These are phyloP conservation scores for Syzygium malaccense DNA, from an alignment of 441 rosid genomes.

Conservation along the genomic window DNA sequence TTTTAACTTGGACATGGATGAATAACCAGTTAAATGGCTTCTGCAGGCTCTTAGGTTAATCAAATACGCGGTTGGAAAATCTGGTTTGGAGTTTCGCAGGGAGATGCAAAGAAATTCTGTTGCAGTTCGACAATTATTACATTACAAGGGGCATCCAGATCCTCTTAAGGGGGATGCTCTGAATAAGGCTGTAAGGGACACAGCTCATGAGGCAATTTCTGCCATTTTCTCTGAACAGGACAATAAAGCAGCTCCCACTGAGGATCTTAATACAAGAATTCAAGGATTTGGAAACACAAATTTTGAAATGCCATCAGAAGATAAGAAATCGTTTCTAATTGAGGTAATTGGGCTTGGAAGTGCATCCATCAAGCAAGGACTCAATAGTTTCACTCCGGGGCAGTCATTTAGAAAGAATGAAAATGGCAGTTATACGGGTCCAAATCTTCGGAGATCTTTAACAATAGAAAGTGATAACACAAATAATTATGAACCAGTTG, in stretches of 20 bases:
- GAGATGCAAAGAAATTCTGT: constrained; percentile 96
- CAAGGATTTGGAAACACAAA: constrained; percentile 95
- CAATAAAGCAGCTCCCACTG: constrained; percentile 51
- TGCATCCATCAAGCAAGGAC: constrained; percentile 90
- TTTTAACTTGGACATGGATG: neutral
- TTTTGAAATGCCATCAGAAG: constrained; percentile 66
- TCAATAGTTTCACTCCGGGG: constrained; percentile 73
- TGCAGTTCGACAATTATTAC: constrained; percentile 73
- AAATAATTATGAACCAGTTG: constrained; percentile 72
- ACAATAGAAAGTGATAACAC: constrained; percentile 61
- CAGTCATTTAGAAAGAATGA: constrained; percentile 66
- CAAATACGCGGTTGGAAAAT: constrained; percentile 83
- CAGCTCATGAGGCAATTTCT: constrained; percentile 81
- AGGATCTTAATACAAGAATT: constrained; percentile 60
- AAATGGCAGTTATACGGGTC: constrained; percentile 77
- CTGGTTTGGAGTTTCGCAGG: constrained; percentile 87
- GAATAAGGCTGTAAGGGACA: constrained; percentile 93
- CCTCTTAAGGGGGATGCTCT: constrained; percentile 92
- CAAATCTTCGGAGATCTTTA: constrained; percentile 85
- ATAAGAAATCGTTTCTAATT: constrained; percentile 82
- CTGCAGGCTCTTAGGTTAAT: constrained; percentile 85
- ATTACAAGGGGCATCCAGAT: constrained; percentile 83
- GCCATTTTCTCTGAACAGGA: constrained; percentile 83
- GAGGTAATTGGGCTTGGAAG: constrained; percentile 95
- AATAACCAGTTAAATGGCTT: constrained; percentile 1